Evolutionary conservation across 805 yeast genomes (phyloP).

Genomic region (Candida quercuum): DNA sequence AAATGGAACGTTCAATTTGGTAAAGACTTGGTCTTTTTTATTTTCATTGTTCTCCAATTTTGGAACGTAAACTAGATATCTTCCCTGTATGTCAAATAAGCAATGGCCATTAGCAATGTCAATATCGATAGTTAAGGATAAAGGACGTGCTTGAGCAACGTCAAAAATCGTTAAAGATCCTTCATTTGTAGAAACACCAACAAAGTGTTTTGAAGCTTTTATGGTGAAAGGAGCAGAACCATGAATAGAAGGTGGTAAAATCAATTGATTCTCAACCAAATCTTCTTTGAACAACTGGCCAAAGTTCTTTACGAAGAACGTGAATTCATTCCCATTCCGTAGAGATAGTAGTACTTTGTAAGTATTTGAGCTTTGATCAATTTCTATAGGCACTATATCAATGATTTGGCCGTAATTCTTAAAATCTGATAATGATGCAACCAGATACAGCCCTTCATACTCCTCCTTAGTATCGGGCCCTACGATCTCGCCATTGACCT

Average conservation of each 20-base stretch:
- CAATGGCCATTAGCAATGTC: conserved; percentile 29
- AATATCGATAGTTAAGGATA: conserved; percentile 15
- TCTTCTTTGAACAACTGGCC: conserved; percentile 18
- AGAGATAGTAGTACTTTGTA: conserved; percentile 17
- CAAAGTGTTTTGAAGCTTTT: conserved; percentile 15
- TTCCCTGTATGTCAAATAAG: conserved; percentile 36
- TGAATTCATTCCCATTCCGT: conserved; percentile 7
- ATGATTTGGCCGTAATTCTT: conserved; percentile 13
- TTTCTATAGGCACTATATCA: conserved; percentile 21
- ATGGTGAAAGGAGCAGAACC: conserved; percentile 21
- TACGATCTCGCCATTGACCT: conserved; percentile 1
- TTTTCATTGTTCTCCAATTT: neutral
- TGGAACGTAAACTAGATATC: conserved; percentile 36
- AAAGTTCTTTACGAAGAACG: conserved; percentile 11
- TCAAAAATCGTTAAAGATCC: conserved; percentile 25
- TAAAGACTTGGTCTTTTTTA: conserved; percentile 1
- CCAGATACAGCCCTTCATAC: conserved; percentile 22
- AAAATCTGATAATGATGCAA: conserved; percentile 18
- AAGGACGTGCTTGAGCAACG: conserved; percentile 10
- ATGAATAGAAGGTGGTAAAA: conserved; percentile 23
- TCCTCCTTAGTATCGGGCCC: neutral
- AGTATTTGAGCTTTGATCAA: conserved; percentile 16
- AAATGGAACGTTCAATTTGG: conserved; percentile 15
- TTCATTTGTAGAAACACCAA: conserved; percentile 24
- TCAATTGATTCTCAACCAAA: conserved; percentile 8